Evolutionary conservation across 345 rosid species (phyloP).

Genomic region (Pugionium cornutum): DNA sequence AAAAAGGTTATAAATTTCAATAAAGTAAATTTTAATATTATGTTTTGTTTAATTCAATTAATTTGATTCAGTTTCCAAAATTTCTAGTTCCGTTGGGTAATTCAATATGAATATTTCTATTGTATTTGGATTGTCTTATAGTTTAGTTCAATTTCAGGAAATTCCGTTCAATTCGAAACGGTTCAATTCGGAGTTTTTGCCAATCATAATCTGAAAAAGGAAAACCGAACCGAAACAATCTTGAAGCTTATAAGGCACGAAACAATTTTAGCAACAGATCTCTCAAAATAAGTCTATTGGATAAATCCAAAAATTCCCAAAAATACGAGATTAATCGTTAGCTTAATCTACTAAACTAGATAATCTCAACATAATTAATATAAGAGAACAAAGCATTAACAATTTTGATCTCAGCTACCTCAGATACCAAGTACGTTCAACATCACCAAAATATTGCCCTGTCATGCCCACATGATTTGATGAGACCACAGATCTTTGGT

Average conservation of each 20-base stretch:
- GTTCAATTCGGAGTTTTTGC: no score
- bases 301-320: neutral
- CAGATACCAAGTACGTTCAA: neutral
- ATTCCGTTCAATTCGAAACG: no score
- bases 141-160: no score
- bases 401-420: neutral
- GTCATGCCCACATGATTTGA: constrained; percentile 9
- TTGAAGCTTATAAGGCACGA: no score
- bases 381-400: neutral
- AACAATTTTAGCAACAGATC: neutral
- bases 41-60: no score
- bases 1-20: no score
- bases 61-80: no score
- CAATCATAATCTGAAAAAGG: no score
- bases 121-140: no score
- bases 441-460: constrained; percentile 19
- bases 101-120: no score
- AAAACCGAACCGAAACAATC: neutral
- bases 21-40: no score
- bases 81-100: no score
- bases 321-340: neutral
- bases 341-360: neutral
- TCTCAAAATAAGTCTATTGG: neutral
- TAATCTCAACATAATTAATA: neutral
- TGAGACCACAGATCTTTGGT: constrained; percentile 16